Evolutionary conservation across 345 rosid genomes (phyloP).

Genomic region (Erucastrum elatum): DNA sequence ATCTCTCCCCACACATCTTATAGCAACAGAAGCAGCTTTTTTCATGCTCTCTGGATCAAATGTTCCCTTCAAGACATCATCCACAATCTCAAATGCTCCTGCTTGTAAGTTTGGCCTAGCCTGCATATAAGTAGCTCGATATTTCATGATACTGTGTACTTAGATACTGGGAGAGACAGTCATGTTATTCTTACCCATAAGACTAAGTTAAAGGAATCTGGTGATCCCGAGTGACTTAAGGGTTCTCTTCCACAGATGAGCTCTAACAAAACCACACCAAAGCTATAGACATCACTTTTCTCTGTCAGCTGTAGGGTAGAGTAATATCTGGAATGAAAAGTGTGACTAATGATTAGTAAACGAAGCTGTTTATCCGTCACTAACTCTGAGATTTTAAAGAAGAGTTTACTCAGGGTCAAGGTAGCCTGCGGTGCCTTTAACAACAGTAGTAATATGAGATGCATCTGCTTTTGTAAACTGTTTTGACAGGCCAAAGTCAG

Average conservation of each 20-base stretch:
- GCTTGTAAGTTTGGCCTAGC: slow-evolving; percentile 93
- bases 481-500: slow-evolving; percentile 39
- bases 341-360: slow-evolving; percentile 6
- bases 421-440: slow-evolving; percentile 94
- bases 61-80: slow-evolving; percentile 59
- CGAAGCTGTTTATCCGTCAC: background rate
- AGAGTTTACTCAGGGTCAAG: slow-evolving; percentile 84
- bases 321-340: slow-evolving; percentile 57
- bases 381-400: background rate
- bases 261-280: slow-evolving; percentile 87
- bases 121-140: slow-evolving; percentile 43
- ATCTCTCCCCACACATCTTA: slow-evolving; percentile 76
- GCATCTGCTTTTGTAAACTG: slow-evolving; percentile 57
- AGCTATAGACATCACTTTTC: slow-evolving; percentile 91
- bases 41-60: slow-evolving; percentile 75
- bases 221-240: slow-evolving; percentile 70
- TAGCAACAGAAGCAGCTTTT: slow-evolving; percentile 58
- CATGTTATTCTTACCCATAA: slow-evolving; percentile 64
- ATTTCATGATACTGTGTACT: background rate
- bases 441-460: slow-evolving; percentile 84
- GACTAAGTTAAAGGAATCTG: slow-evolving; percentile 92
- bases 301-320: slow-evolving; percentile 88
- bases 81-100: slow-evolving; percentile 80
- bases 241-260: slow-evolving; percentile 95
- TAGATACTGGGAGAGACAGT: background rate